These are phyloP conservation scores for Kewa caespitosa DNA, from an alignment of 179 eudicot species.

Conservation along the genomic window DNA sequence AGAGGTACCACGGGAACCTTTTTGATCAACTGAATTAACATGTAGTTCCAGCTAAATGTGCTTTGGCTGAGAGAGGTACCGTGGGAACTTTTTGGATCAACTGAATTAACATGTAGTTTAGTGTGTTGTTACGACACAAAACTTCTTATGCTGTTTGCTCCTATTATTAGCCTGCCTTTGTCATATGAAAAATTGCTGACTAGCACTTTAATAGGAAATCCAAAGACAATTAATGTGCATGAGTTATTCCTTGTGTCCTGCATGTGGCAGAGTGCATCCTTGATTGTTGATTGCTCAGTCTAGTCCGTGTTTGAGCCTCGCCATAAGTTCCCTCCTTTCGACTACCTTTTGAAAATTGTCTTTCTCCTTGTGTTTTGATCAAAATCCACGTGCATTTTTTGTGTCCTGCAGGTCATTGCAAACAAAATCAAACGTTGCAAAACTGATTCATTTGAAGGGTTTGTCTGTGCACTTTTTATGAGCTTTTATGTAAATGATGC, in stretches of 20 bases:
- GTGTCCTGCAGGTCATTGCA: slow-evolving; percentile 60
- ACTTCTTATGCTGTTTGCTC: neutral
- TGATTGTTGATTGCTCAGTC: neutral
- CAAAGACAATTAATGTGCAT: neutral
- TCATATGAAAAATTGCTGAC: neutral
- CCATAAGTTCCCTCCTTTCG: neutral
- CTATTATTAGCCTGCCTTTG: neutral
- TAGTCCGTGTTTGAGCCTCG: neutral
- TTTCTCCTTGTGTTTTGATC: neutral
- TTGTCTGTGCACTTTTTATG: slow-evolving; percentile 22
- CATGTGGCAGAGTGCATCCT: neutral
- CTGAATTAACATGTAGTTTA: neutral
- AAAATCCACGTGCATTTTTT: neutral
- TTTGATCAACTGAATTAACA: neutral
- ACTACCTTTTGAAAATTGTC: neutral
- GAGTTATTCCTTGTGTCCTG: neutral
- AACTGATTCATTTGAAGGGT: slow-evolving; percentile 89
- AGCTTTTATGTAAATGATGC: neutral
- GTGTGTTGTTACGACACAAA: neutral
- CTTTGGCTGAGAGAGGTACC: neutral
- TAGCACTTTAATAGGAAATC: neutral
- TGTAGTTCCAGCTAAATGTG: neutral
- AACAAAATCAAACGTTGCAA: slow-evolving; percentile 97
- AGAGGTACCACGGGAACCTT: neutral
- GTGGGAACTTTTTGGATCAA: neutral